Conservation (phyloP, 2,329 filamentous ascomycete species). For the Exophiala calicioides region DNA sequence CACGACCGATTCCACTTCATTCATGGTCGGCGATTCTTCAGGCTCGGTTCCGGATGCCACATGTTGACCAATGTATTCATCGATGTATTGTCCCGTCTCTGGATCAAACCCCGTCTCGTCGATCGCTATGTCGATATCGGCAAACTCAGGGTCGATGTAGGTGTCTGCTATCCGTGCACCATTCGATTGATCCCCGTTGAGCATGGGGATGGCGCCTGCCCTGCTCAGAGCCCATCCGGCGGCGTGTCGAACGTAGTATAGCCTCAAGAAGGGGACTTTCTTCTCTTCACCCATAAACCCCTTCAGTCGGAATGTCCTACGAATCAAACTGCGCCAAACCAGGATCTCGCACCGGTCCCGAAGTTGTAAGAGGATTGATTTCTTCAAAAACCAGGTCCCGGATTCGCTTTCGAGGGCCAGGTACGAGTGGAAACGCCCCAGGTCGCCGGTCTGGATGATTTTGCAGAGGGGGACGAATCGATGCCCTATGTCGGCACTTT, state of each 20-base stretch:
- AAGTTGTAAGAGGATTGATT: conserved; percentile 73
- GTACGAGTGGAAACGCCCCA: conserved; percentile 70
- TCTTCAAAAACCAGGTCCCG: conserved; percentile 70
- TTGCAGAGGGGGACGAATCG: conserved; percentile 73
- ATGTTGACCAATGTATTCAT: conserved; percentile 24
- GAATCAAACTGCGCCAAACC: conserved; percentile 79
- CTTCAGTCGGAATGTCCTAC: conserved; percentile 74
- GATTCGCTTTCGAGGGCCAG: conserved; percentile 53
- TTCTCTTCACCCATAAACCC: conserved; percentile 64
- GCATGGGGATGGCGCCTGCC: conserved; percentile 23
- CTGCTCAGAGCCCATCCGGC: conserved; percentile 53
- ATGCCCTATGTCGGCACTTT: conserved; percentile 64
- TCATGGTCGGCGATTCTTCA: conserved; percentile 42
- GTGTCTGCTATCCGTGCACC: conserved; percentile 1
- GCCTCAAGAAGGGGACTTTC: conserved; percentile 72
- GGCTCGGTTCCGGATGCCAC: background rate
- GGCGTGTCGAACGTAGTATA: conserved; percentile 66
- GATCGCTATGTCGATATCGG: conserved; percentile 36
- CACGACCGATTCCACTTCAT: conserved; percentile 75
- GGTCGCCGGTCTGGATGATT: conserved; percentile 72
- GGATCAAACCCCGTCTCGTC: conserved; percentile 27
- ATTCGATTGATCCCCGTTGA: conserved; percentile 33
- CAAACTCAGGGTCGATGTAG: conserved; percentile 43
- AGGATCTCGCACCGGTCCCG: conserved; percentile 76
- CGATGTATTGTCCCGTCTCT: conserved; percentile 24